Percentiles rank a stretch among this genome's conserved stretches.
Evolutionary conservation across 148 eudicot species (phyloP).

Genomic region (Drosera capensis): DNA sequence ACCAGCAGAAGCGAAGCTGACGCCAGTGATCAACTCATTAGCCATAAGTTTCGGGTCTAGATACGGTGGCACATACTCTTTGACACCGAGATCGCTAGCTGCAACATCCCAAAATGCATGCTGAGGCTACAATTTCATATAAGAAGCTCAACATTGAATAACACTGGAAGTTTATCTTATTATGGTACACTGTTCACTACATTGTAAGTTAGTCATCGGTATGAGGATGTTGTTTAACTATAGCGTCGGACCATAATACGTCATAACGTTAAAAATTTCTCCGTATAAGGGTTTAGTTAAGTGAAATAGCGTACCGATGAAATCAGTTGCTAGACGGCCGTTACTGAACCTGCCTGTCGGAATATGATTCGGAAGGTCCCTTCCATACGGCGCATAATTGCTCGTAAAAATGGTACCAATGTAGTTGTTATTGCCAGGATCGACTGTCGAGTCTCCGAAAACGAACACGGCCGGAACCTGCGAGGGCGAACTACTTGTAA

Average conservation of each 20-base stretch:
- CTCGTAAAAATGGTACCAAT: slow-evolving; percentile 20
- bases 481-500: no score
- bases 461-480: slow-evolving; percentile 25
- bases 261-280: background rate
- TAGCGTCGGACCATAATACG: background rate
- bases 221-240: background rate
- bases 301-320: slow-evolving; percentile 35
- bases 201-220: background rate
- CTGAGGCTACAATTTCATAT: no score
- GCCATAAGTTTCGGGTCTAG: slow-evolving; percentile 40
- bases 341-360: slow-evolving; percentile 53
- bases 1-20: slow-evolving; percentile 77
- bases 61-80: slow-evolving; percentile 57
- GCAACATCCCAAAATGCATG: background rate
- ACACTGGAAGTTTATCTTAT: background rate
- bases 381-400: slow-evolving; percentile 47
- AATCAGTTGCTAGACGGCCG: slow-evolving; percentile 40
- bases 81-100: slow-evolving; percentile 53
- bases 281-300: background rate
- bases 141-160: background rate
- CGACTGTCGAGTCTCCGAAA: slow-evolving; percentile 79
- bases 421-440: slow-evolving; percentile 64
- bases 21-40: slow-evolving; percentile 55
- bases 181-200: no score
- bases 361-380: slow-evolving; percentile 17